Conservation (phyloP, 371 early-diverging fungal species). For the Rhizopus arrhizus region DNA sequence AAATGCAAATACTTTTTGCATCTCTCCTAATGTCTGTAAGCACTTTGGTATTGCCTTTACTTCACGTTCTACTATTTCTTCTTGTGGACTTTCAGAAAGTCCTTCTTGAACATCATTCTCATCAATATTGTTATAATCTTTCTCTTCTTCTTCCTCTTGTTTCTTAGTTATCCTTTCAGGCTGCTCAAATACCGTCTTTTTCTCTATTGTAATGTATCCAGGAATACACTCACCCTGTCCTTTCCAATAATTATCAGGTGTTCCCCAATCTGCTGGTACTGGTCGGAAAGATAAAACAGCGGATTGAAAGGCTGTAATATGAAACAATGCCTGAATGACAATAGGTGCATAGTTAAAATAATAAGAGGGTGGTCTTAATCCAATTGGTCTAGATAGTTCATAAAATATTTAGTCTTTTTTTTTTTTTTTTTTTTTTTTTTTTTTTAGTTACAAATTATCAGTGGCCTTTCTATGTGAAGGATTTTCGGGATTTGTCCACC, state of each 20-base stretch:
- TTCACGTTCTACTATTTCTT: conserved; percentile 17
- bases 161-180: background rate
- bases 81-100: background rate
- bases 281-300: conserved; percentile 40
- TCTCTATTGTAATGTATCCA: conserved; percentile 13
- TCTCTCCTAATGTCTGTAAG: conserved; percentile 29
- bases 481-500: conserved; percentile 52
- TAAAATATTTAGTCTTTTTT: background rate
- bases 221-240: conserved; percentile 43
- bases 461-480: conserved; percentile 31
- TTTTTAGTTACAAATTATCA: conserved; percentile 30
- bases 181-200: conserved; percentile 5
- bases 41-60: conserved; percentile 19
- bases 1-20: conserved; percentile 45
- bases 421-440: background rate
- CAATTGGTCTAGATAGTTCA: conserved; percentile 32
- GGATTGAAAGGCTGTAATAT: conserved; percentile 38
- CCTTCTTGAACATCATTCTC: background rate
- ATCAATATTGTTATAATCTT: conserved; percentile 6
- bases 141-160: background rate
- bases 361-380: conserved; percentile 46
- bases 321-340: conserved; percentile 43
- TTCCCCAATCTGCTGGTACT: conserved; percentile 37
- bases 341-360: conserved; percentile 41
- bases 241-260: conserved; percentile 38